Evolutionary conservation across 345 rosid genomes (phyloP).

Genomic region (Eucalyptus paniculata): DNA sequence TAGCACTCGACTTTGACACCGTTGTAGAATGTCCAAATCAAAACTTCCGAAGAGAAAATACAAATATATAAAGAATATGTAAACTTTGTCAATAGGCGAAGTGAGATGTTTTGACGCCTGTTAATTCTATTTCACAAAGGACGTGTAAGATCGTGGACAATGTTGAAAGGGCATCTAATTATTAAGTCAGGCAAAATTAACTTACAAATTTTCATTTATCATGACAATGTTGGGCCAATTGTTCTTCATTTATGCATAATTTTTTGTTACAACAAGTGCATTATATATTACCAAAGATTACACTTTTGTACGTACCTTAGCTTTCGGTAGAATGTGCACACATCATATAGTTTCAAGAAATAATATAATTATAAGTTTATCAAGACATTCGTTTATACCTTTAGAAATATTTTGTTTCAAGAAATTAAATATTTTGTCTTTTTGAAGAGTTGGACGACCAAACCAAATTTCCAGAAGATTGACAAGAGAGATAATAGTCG

Average conservation of each 20-base stretch:
- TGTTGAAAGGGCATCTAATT: background rate
- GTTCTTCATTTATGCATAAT: background rate
- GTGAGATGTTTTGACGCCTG: background rate
- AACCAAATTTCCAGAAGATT: background rate
- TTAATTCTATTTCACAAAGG: background rate
- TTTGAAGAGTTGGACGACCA: background rate
- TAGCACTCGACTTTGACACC: fast-evolving
- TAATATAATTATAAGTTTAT: background rate
- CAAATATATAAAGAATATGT: fast-evolving
- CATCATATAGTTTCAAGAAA: background rate
- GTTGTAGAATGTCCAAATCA: fast-evolving
- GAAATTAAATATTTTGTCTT: too few relatives aligned
- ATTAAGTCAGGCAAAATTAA: background rate
- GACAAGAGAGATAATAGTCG: background rate
- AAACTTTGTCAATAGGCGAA: fast-evolving
- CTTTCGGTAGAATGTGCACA: background rate
- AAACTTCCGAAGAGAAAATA: background rate
- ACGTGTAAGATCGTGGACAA: fast-evolving
- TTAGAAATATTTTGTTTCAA: too few relatives aligned
- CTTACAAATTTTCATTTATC: background rate
- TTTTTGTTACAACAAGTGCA: background rate
- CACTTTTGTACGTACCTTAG: background rate
- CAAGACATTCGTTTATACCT: too few relatives aligned
- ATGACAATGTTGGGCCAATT: background rate
- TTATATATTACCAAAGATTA: background rate